Percentiles rank a stretch among this genome's conserved stretches.
These are phyloP conservation scores for Sugiyamaella floridensis DNA, from an alignment of 805 yeast genomes.

Conservation along the genomic window DNA sequence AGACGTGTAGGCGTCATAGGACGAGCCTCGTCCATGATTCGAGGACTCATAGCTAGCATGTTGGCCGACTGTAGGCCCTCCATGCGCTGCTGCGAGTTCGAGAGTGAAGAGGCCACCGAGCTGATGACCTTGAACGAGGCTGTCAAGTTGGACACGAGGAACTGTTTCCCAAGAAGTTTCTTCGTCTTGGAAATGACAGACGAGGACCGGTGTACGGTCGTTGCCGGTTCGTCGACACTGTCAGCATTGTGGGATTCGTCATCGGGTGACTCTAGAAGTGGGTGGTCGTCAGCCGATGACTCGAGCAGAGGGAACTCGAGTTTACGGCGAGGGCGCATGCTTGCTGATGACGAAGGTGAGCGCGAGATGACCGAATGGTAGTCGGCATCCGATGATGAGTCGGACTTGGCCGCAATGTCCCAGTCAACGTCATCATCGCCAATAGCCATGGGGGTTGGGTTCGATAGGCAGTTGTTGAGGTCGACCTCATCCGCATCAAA, in stretches of 20 bases:
- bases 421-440: not conserved
- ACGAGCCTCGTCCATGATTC: constrained; percentile 22
- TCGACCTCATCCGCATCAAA: not conserved
- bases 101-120: constrained; percentile 18
- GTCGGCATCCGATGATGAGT: not conserved
- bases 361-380: not conserved
- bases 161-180: constrained; percentile 5
- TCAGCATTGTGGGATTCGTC: not conserved
- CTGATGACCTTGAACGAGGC: constrained; percentile 19
- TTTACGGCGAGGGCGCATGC: not conserved
- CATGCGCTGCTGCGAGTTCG: constrained; percentile 19
- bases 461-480: not conserved
- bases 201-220: not conserved
- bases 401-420: not conserved
- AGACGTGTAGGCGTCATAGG: not conserved
- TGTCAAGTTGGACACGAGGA: constrained; percentile 23
- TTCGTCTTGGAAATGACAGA: constrained; percentile 2
- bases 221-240: not conserved
- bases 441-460: not conserved
- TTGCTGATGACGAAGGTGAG: not conserved
- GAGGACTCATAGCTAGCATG: constrained; percentile 20
- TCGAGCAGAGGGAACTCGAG: constrained; percentile 2
- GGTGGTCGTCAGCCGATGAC: constrained; percentile 8
- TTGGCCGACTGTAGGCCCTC: constrained; percentile 11
- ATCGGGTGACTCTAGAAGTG: not conserved